A percentile compares a stretch with the other conserved stretches of the same genome.
Conservation (phyloP, 2,329 filamentous ascomycete species). For the Epichloe aotearoae region DNA sequence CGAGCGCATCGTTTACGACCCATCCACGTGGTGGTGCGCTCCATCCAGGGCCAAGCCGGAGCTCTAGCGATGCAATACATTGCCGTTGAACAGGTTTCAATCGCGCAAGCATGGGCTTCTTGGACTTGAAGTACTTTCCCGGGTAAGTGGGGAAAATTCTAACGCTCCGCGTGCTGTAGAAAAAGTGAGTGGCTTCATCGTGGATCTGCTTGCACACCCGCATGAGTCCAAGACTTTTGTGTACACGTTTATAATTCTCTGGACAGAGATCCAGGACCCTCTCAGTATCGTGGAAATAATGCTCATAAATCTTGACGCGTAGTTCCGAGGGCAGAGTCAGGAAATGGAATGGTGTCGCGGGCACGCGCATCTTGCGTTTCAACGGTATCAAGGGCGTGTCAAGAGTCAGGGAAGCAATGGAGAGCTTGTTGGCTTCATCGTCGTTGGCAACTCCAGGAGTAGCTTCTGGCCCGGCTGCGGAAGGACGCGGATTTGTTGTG, state of each 20-base stretch:
- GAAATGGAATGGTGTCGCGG: conserved; percentile 44
- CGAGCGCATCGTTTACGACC: conserved; percentile 52
- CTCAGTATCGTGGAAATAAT: conserved; percentile 42
- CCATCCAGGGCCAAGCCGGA: conserved; percentile 63
- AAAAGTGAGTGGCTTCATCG: conserved; percentile 48
- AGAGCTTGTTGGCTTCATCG: conserved; percentile 26
- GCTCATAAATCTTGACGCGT: conserved; percentile 53
- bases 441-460: conserved; percentile 26
- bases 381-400: conserved; percentile 22
- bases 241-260: conserved; percentile 48
- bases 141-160: conserved; percentile 54
- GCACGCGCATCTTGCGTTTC: conserved; percentile 18
- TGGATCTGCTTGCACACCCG: conserved; percentile 48
- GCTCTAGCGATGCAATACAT: conserved; percentile 49
- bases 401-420: conserved; percentile 31
- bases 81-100: conserved; percentile 46
- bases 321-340: conserved; percentile 56
- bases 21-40: conserved; percentile 56
- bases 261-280: conserved; percentile 53
- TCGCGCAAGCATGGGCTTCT: conserved; percentile 56
- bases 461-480: conserved; percentile 18
- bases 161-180: conserved; percentile 50
- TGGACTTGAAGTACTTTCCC: conserved; percentile 57
- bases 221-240: conserved; percentile 46
- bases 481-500: conserved; percentile 19